phyloP scores from a whole-genome alignment of 331 rosid genomes.

The Cucumis variabilis region DNA sequence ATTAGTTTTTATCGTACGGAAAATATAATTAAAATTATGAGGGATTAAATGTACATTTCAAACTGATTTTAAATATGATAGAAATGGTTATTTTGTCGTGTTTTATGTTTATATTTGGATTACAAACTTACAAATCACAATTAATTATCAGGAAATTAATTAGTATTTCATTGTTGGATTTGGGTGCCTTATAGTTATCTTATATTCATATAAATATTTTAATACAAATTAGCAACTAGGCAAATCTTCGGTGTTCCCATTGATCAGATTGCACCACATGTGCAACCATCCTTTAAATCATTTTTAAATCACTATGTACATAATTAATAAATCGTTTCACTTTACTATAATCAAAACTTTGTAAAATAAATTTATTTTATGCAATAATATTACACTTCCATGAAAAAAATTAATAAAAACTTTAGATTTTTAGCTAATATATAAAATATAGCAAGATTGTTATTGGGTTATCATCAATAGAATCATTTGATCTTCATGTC shows the following conservation, averaged over 20 bases:
- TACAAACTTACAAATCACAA: not conserved
- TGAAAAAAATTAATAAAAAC: too few species aligned
- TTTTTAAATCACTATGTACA: not conserved
- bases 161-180: not conserved
- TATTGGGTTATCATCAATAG: too few species aligned
- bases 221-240: not conserved
- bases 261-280: not conserved
- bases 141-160: not conserved
- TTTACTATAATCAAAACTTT: not conserved
- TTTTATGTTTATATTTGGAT: not conserved
- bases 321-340: not conserved
- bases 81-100: too few species aligned
- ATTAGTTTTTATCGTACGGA: too few species aligned
- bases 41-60: too few species aligned
- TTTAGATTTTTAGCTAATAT: too few species aligned
- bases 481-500: too few species aligned
- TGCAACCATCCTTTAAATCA: not conserved
- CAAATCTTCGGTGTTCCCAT: constrained; percentile 2
- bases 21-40: too few species aligned
- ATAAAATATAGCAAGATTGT: too few species aligned
- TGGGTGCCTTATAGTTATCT: not conserved
- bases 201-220: not conserved
- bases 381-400: too few species aligned
- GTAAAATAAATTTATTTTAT: too few species aligned
- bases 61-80: too few species aligned